phyloP scores from a whole-genome alignment of 139 green algal genomes.

The Chloropicon primus region DNA sequence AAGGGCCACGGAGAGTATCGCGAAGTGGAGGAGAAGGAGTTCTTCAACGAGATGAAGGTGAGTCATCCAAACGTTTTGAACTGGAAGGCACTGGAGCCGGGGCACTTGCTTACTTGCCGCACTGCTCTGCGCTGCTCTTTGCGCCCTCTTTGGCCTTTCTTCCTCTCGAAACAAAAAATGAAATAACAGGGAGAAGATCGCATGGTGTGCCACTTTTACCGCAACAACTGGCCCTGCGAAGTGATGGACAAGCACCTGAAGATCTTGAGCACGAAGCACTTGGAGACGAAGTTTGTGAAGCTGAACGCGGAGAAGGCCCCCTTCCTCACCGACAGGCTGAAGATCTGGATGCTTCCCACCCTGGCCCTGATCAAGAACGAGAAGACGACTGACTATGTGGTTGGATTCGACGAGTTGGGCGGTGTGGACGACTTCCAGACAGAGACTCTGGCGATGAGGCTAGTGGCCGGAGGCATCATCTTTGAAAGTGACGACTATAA shows the following conservation, averaged over 20 bases:
- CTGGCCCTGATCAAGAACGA: conserved; percentile 75
- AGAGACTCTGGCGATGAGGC: conserved; percentile 23
- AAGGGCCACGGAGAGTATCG: conserved; percentile 79
- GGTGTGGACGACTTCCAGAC: conserved; percentile 43
- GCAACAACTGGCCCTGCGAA: conserved; percentile 74
- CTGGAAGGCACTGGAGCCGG: no score
- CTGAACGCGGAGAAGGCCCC: conserved; percentile 92
- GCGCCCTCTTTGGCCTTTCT: no score
- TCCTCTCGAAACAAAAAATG: no score
- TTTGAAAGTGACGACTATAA: neutral
- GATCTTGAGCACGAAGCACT: conserved; percentile 46
- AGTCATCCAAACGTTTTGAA: no score
- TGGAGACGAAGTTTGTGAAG: conserved; percentile 82
- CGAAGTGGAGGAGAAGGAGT: conserved; percentile 68
- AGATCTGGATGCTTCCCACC: conserved; percentile 89
- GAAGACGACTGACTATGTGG: conserved; percentile 69
- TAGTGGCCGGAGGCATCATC: neutral
- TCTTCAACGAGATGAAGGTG: conserved; percentile 84
- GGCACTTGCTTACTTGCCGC: no score
- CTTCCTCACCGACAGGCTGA: conserved; percentile 62
- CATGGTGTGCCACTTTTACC: conserved; percentile 82
- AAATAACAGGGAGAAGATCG: conserved; percentile 62
- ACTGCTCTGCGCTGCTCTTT: no score
- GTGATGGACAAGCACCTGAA: conserved; percentile 75
- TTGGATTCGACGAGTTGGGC: conserved; percentile 58